Percentiles rank a stretch among this genome's conserved stretches.
phyloP scores from a whole-genome alignment of 2,329 filamentous ascomycete species.

The Phialemoniopsis sp. region DNA sequence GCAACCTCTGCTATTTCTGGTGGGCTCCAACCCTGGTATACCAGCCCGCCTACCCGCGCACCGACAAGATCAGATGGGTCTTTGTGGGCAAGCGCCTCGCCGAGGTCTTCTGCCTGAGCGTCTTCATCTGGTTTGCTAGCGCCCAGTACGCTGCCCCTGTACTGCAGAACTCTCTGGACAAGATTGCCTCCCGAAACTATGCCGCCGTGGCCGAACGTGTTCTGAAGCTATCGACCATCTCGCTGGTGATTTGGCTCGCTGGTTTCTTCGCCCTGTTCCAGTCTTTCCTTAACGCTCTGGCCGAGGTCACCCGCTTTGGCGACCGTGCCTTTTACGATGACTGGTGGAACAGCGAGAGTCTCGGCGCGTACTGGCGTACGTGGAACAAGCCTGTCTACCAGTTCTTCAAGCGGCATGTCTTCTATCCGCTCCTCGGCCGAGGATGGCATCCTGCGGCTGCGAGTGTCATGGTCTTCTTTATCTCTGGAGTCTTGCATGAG shows the following conservation, averaged over 20 bases:
- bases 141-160: slow-evolving; percentile 93
- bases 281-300: slow-evolving; percentile 83
- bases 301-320: slow-evolving; percentile 84
- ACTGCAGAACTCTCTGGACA: slow-evolving; percentile 82
- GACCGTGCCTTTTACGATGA: slow-evolving; percentile 95
- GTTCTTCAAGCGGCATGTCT: slow-evolving; percentile 94
- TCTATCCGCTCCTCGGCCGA: slow-evolving; percentile 79
- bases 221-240: slow-evolving; percentile 94
- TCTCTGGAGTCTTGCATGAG: slow-evolving; percentile 89
- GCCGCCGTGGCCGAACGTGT: slow-evolving; percentile 81
- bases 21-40: slow-evolving; percentile 96
- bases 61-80: slow-evolving; percentile 73
- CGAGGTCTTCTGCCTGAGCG: slow-evolving; percentile 72
- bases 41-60: slow-evolving; percentile 92
- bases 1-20: slow-evolving; percentile 94
- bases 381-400: slow-evolving; percentile 98
- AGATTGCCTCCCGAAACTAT: slow-evolving; percentile 76
- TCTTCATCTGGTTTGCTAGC: slow-evolving; percentile 92
- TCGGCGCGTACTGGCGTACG: slow-evolving; percentile 87
- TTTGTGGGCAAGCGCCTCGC: slow-evolving; percentile 81
- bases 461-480: slow-evolving; percentile 77
- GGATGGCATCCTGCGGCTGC: slow-evolving; percentile 71
- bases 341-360: slow-evolving; percentile 92
- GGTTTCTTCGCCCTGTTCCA: slow-evolving; percentile 98
- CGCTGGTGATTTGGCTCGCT: slow-evolving; percentile 92